A percentile compares a stretch with the other conserved stretches of the same genome.
These are phyloP conservation scores for Xylaria sp. DNA, from an alignment of 2,329 filamentous ascomycete species.

Conservation along the genomic window DNA sequence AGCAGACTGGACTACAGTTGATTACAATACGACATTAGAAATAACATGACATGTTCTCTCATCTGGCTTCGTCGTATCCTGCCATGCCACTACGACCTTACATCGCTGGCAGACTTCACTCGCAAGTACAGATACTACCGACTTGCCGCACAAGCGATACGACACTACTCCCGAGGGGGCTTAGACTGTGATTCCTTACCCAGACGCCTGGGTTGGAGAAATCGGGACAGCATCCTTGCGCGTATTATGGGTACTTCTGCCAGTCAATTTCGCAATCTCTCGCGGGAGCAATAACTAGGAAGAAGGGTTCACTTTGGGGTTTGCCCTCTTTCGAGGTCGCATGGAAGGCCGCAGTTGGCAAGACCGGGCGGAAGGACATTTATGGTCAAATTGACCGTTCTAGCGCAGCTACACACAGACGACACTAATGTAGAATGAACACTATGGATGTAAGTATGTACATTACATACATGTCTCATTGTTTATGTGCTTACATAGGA, in stretches of 20 bases:
- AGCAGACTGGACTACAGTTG: constrained; percentile 23
- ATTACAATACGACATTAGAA: constrained; percentile 34
- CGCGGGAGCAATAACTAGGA: constrained; percentile 16
- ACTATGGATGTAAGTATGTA: constrained; percentile 8
- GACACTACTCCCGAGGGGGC: constrained; percentile 46
- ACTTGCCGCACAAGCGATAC: constrained; percentile 34
- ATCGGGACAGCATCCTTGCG: constrained; percentile 46
- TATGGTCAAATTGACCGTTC: constrained; percentile 17
- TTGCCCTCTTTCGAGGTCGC: constrained; percentile 40
- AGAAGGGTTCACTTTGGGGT: constrained; percentile 2
- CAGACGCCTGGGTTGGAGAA: constrained; percentile 48
- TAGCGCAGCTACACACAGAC: neutral
- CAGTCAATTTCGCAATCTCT: constrained; percentile 28
- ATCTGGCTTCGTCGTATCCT: constrained; percentile 36
- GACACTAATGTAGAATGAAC: constrained; percentile 24
- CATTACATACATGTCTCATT: constrained; percentile 7
- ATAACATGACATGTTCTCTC: constrained; percentile 27
- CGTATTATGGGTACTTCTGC: constrained; percentile 35
- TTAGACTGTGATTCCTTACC: constrained; percentile 48
- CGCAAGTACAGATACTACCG: constrained; percentile 11
- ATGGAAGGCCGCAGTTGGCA: constrained; percentile 46
- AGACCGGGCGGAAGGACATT: constrained; percentile 31
- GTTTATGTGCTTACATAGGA: constrained; percentile 6
- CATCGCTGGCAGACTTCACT: constrained; percentile 30
- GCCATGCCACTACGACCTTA: constrained; percentile 36